Conservation (phyloP, 1,284 basidiomycete genomes). For the Prillingera fragicola region DNA sequence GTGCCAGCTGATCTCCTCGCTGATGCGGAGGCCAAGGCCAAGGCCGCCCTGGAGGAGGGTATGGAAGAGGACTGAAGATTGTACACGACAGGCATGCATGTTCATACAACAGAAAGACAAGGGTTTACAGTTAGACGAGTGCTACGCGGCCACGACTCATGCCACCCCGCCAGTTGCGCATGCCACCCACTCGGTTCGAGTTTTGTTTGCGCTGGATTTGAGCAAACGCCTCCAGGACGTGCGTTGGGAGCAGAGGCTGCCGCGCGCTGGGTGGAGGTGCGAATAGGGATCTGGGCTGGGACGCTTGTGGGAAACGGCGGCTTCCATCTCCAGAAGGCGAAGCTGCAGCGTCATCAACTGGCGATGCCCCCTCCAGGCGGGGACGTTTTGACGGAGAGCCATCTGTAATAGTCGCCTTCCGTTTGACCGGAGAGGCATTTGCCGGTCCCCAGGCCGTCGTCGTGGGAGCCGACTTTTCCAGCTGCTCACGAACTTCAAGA, state of each 20-base stretch:
- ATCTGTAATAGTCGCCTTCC: constrained; percentile 38
- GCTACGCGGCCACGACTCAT: constrained; percentile 70
- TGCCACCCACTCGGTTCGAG: constrained; percentile 69
- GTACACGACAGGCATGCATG: constrained; percentile 16
- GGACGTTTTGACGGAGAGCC: constrained; percentile 43
- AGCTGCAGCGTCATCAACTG: constrained; percentile 9
- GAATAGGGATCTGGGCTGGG: constrained; percentile 59
- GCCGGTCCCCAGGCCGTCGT: constrained; percentile 6
- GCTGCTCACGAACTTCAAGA: constrained; percentile 57
- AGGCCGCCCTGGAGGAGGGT: constrained; percentile 72
- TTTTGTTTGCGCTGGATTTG: constrained; percentile 80
- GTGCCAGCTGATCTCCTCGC: constrained; percentile 79
- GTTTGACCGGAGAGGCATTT: constrained; percentile 19
- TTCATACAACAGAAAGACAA: constrained; percentile 10
- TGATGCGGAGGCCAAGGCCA: constrained; percentile 84
- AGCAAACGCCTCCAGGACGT: constrained; percentile 82
- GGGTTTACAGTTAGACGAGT: constrained; percentile 57
- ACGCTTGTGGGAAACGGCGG: not conserved
- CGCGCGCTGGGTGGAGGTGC: constrained; percentile 71
- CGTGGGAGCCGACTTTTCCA: constrained; percentile 23
- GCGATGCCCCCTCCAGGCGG: constrained; percentile 36
- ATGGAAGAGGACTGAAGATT: constrained; percentile 63
- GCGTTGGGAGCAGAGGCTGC: constrained; percentile 68
- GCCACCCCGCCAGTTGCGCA: constrained; percentile 80
- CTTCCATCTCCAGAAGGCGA: not conserved